phyloP scores from a whole-genome alignment of 352 stramenopile species.

The Elongisporangium senticosum region DNA sequence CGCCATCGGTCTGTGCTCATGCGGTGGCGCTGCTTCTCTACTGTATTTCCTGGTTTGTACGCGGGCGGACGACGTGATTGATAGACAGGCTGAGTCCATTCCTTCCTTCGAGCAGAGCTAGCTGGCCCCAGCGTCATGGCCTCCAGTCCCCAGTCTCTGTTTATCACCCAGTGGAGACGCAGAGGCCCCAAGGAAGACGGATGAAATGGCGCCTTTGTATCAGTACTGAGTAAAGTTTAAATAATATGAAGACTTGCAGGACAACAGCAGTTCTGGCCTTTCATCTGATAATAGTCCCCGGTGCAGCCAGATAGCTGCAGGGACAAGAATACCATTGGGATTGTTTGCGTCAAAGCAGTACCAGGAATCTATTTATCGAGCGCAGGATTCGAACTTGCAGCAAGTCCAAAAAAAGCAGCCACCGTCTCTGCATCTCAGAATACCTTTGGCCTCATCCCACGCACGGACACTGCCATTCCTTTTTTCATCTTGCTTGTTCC shows the following conservation, averaged over 20 bases:
- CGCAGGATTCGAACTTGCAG: no score
- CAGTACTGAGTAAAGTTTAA: constrained; percentile 1
- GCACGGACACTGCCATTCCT: background rate
- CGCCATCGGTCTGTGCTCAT: background rate
- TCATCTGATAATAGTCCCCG: no score
- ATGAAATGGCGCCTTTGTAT: constrained; percentile 1
- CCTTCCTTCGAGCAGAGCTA: background rate
- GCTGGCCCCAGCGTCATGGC: background rate
- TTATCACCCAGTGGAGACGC: background rate
- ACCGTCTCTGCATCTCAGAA: background rate
- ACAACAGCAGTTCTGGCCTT: background rate
- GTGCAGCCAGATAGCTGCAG: no score
- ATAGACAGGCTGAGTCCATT: background rate
- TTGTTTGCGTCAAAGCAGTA: no score
- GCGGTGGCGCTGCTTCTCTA: background rate
- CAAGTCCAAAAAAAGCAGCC: background rate
- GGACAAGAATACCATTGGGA: no score
- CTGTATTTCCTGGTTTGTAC: background rate
- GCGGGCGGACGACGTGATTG: background rate
- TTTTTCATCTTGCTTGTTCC: background rate
- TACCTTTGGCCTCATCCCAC: background rate
- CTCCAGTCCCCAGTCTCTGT: background rate
- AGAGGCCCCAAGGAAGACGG: background rate
- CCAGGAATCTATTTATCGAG: background rate
- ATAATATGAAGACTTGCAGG: constrained; percentile 2